Percentiles rank a stretch among this genome's conserved stretches.
Conservation (phyloP, 805 yeast species). For the Teunomyces stri region DNA sequence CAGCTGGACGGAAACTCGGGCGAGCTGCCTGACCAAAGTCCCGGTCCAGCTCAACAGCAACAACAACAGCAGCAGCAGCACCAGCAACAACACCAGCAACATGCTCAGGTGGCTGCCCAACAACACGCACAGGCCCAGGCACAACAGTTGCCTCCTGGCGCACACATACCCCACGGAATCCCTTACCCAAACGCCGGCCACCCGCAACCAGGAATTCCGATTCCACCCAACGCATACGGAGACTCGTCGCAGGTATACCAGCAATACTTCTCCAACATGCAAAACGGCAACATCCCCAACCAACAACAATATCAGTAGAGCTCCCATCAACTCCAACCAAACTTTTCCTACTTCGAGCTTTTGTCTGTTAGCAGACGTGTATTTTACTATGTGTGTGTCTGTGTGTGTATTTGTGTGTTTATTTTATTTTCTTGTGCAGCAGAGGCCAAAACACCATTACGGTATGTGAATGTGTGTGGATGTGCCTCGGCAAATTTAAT, state of each 20-base stretch:
- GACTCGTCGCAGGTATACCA: slow-evolving; percentile 57
- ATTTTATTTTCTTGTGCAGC: neutral
- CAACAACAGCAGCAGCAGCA: slow-evolving; percentile 29
- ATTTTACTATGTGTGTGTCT: slow-evolving; percentile 4
- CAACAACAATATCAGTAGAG: slow-evolving; percentile 56
- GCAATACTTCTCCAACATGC: slow-evolving; percentile 59
- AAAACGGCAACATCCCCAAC: slow-evolving; percentile 46
- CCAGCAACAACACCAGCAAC: slow-evolving; percentile 24
- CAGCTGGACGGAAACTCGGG: slow-evolving; percentile 49
- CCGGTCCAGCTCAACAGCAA: slow-evolving; percentile 11
- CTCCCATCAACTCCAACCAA: too few relatives aligned
- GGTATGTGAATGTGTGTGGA: neutral
- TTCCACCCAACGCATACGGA: slow-evolving; percentile 47
- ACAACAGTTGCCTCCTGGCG: slow-evolving; percentile 36
- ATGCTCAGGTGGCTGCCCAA: slow-evolving; percentile 19
- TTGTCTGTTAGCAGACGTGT: slow-evolving; percentile 2
- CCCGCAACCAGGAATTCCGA: slow-evolving; percentile 38
- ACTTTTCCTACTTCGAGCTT: neutral
- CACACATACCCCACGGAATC: slow-evolving; percentile 44
- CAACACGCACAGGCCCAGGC: slow-evolving; percentile 32
- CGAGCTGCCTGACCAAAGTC: slow-evolving; percentile 41
- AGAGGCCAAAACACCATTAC: neutral
- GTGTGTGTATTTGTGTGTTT: neutral
- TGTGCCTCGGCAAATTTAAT: neutral
- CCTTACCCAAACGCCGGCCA: slow-evolving; percentile 44